Conservation (phyloP, 805 yeast genomes). For the Candida verbasci region DNA sequence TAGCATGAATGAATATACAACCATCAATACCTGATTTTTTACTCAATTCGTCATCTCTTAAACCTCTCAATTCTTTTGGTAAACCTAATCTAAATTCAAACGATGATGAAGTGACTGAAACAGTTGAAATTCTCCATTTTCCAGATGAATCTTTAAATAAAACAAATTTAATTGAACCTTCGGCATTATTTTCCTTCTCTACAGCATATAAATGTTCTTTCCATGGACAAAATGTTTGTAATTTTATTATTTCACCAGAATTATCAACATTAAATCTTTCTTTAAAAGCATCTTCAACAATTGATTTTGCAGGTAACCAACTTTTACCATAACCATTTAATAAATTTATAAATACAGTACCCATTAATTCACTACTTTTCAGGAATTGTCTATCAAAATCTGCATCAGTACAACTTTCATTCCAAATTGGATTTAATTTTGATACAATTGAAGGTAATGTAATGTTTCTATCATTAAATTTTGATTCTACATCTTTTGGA, state of each 20-base stretch:
- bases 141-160: conserved; percentile 70
- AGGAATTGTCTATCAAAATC: conserved; percentile 63
- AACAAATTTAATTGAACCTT: conserved; percentile 65
- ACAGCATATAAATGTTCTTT: conserved; percentile 80
- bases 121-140: conserved; percentile 87
- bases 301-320: conserved; percentile 85
- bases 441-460: conserved; percentile 76
- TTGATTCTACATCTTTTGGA: conserved; percentile 48
- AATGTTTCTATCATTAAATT: conserved; percentile 69
- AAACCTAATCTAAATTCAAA: conserved; percentile 83
- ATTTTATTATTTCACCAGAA: conserved; percentile 69
- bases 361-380: conserved; percentile 79
- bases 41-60: conserved; percentile 80
- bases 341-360: conserved; percentile 64
- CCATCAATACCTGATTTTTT: conserved; percentile 75
- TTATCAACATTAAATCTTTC: conserved; percentile 56
- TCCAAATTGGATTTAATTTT: conserved; percentile 83
- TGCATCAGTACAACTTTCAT: conserved; percentile 58
- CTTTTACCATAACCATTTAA: conserved; percentile 72
- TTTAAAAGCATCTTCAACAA: conserved; percentile 69
- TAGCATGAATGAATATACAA: conserved; percentile 90
- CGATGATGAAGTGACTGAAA: conserved; percentile 71
- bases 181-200: conserved; percentile 56
- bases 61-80: conserved; percentile 93
- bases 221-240: conserved; percentile 88